Evolutionary conservation across 2,329 filamentous ascomycete genomes (phyloP).

Genomic region (Colletotrichum paranaense): DNA sequence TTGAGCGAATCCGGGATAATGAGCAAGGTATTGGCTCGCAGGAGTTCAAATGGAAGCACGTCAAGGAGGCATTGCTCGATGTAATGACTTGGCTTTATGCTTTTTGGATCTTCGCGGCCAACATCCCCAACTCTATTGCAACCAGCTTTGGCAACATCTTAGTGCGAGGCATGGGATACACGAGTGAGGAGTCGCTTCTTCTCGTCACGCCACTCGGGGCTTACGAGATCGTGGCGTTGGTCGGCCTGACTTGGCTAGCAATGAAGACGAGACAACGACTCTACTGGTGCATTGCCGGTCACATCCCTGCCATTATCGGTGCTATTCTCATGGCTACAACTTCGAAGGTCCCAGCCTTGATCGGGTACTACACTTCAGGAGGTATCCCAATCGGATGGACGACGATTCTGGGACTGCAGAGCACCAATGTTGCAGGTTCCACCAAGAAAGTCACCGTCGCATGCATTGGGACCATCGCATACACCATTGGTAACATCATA

Average conservation of each 20-base stretch:
- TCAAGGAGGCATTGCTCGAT: slow-evolving; percentile 48
- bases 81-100: slow-evolving; percentile 42
- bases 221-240: slow-evolving; percentile 69
- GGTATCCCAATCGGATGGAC: slow-evolving; percentile 65
- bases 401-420: slow-evolving; percentile 37
- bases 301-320: slow-evolving; percentile 49
- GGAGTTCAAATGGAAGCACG: slow-evolving; percentile 73
- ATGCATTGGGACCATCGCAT: slow-evolving; percentile 65
- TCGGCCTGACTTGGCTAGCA: slow-evolving; percentile 45
- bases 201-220: slow-evolving; percentile 74
- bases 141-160: slow-evolving; percentile 54
- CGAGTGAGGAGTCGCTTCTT: slow-evolving; percentile 69
- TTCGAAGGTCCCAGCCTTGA: slow-evolving; percentile 64
- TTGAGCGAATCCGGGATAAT: slow-evolving; percentile 67
- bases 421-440: slow-evolving; percentile 38
- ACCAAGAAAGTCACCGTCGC: slow-evolving; percentile 72
- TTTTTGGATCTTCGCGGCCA: slow-evolving; percentile 39
- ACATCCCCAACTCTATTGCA: slow-evolving; percentile 46
- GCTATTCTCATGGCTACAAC: slow-evolving; percentile 36
- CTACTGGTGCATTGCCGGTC: slow-evolving; percentile 33
- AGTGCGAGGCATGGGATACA: slow-evolving; percentile 71
- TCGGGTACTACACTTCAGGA: slow-evolving; percentile 75
- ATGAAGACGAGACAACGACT: slow-evolving; percentile 50
- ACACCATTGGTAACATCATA: slow-evolving; percentile 66
- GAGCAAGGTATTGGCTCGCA: slow-evolving; percentile 77